Conservation (phyloP, 257 asterid species). For the Oldenlandia corymbosa region DNA sequence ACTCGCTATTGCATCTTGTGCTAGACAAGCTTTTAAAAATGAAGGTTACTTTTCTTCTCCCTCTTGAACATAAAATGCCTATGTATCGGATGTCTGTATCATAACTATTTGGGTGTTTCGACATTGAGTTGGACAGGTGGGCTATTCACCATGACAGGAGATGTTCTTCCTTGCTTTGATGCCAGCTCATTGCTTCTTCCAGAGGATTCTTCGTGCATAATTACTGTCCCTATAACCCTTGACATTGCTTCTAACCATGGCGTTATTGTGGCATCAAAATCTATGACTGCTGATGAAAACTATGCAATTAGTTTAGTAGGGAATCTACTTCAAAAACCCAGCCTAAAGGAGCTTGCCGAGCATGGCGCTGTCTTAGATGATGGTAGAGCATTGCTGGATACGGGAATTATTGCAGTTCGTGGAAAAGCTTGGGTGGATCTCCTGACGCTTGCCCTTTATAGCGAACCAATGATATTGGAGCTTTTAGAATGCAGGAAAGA, state of each 20-base stretch:
- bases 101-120: conserved; percentile 4
- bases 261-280: conserved; percentile 82
- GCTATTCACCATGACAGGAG: conserved; percentile 92
- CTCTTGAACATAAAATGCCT: conserved; percentile 25
- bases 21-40: conserved; percentile 77
- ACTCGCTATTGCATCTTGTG: conserved; percentile 90
- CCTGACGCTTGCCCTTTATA: conserved; percentile 56
- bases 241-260: conserved; percentile 96
- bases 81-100: no score
- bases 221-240: conserved; percentile 89
- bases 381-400: conserved; percentile 90
- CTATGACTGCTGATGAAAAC: conserved; percentile 27
- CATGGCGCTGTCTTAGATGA: conserved; percentile 80
- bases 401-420: conserved; percentile 89
- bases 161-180: conserved; percentile 99
- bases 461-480: conserved; percentile 61
- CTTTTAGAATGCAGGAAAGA: conserved; percentile 75
- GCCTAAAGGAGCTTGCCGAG: conserved; percentile 55
- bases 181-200: conserved; percentile 86
- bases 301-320: conserved; percentile 51
- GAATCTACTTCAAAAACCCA: conserved; percentile 92
- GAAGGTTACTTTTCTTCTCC: conserved; percentile 57
- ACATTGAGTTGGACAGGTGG: conserved; percentile 59
- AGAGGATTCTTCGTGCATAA: conserved; percentile 69
- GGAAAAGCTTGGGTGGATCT: conserved; percentile 96